phyloP scores from a whole-genome alignment of 1,284 basidiomycete genomes.

The Ustilago bromivora region DNA sequence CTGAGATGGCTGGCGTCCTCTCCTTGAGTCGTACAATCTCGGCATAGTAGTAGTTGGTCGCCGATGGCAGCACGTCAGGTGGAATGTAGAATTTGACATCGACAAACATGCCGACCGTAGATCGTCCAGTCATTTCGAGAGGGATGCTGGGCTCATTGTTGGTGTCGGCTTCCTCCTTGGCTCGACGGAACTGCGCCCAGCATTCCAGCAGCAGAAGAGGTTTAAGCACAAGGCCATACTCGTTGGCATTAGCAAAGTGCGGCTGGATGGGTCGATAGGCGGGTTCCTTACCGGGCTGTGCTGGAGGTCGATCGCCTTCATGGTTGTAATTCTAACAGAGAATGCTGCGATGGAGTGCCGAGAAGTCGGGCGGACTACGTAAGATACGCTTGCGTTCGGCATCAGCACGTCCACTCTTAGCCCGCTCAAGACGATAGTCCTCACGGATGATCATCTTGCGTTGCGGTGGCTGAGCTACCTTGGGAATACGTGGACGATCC shows the following conservation, averaged over 20 bases:
- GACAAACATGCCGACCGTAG: conserved; percentile 54
- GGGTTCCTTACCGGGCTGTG: conserved; percentile 72
- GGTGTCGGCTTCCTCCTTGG: conserved; percentile 76
- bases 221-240: conserved; percentile 83
- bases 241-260: conserved; percentile 76
- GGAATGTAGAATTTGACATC: conserved; percentile 51
- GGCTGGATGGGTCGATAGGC: conserved; percentile 72
- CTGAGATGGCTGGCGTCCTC: conserved; percentile 81
- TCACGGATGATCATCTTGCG: conserved; percentile 81
- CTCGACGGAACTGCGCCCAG: conserved; percentile 87
- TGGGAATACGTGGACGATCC: conserved; percentile 66
- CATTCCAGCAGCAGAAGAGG: conserved; percentile 91
- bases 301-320: conserved; percentile 73
- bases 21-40: conserved; percentile 82
- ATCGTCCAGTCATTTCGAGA: conserved; percentile 48
- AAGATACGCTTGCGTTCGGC: conserved; percentile 72
- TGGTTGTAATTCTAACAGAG: conserved; percentile 88
- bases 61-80: conserved; percentile 34
- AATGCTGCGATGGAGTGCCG: conserved; percentile 81
- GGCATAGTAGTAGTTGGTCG: conserved; percentile 41
- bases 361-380: conserved; percentile 85
- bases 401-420: conserved; percentile 49
- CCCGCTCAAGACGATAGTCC: conserved; percentile 64
- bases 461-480: conserved; percentile 72
- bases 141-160: conserved; percentile 59